A percentile compares a stretch with the other conserved stretches of the same genome.
These are phyloP conservation scores for Claviceps fusiformis DNA, from an alignment of 2,329 filamentous ascomycete genomes.

Conservation along the genomic window DNA sequence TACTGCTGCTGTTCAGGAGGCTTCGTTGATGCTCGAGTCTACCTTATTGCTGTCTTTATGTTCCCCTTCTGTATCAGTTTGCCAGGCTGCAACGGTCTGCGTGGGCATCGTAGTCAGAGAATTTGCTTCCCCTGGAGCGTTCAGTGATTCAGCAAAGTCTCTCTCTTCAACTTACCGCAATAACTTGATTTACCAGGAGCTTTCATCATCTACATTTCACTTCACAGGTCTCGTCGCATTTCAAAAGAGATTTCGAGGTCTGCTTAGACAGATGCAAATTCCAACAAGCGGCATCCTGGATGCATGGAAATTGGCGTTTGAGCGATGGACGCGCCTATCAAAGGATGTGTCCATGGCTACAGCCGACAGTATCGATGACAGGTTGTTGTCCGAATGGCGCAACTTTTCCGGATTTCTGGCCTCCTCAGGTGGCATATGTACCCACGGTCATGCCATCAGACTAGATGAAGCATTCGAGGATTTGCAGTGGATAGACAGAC, in stretches of 20 bases:
- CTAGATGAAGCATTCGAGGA: slow-evolving; percentile 45
- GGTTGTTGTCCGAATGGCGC: slow-evolving; percentile 48
- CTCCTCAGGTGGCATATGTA: slow-evolving; percentile 52
- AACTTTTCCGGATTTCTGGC: slow-evolving; percentile 57
- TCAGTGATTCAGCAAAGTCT: slow-evolving; percentile 35
- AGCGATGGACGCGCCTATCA: slow-evolving; percentile 50
- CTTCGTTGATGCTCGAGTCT: slow-evolving; percentile 45
- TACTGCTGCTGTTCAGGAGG: slow-evolving; percentile 33
- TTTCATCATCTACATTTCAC: slow-evolving; percentile 48
- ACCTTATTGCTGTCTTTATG: slow-evolving; percentile 50
- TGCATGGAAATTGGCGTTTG: slow-evolving; percentile 54
- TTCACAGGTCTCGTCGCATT: slow-evolving; percentile 59
- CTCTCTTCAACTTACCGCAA: slow-evolving; percentile 44
- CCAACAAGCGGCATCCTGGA: slow-evolving; percentile 53
- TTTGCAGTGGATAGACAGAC: slow-evolving; percentile 50
- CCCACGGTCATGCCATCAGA: slow-evolving; percentile 41
- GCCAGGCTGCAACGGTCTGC: slow-evolving; percentile 49
- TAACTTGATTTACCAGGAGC: slow-evolving; percentile 44
- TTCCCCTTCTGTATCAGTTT: slow-evolving; percentile 51
- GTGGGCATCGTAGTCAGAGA: slow-evolving; percentile 51
- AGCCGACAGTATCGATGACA: slow-evolving; percentile 39
- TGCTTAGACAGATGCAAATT: slow-evolving; percentile 45
- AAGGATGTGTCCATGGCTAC: slow-evolving; percentile 46
- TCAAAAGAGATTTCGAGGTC: slow-evolving; percentile 48
- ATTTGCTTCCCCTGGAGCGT: slow-evolving; percentile 36